These are phyloP conservation scores for Zizania palustris DNA, from an alignment of 202 grass and related monocot species.

Conservation along the genomic window DNA sequence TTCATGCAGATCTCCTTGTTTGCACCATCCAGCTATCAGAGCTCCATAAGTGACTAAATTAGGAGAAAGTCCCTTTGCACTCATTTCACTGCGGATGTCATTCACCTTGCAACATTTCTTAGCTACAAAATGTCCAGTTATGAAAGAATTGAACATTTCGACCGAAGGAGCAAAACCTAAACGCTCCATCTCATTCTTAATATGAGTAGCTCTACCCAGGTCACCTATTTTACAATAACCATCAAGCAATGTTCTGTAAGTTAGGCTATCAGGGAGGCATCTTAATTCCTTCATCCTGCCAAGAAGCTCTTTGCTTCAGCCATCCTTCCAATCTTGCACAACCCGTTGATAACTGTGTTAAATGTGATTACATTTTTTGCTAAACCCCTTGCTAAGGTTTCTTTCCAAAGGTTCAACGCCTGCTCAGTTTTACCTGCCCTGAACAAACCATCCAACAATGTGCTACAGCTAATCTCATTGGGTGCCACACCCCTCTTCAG, in stretches of 20 bases:
- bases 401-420: conserved; percentile 86
- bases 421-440: conserved; percentile 60
- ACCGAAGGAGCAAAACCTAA: conserved; percentile 67
- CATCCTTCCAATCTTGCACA: conserved; percentile 77
- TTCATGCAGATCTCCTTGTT: conserved; percentile 70
- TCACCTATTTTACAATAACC: conserved; percentile 86
- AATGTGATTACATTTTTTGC: conserved; percentile 56
- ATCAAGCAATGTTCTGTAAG: conserved; percentile 77
- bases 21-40: conserved; percentile 87
- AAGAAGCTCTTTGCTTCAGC: conserved; percentile 66
- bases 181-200: conserved; percentile 66
- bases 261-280: conserved; percentile 66
- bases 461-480: conserved; percentile 90
- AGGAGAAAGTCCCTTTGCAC: conserved; percentile 57
- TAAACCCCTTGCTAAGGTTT: conserved; percentile 85
- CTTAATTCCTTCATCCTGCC: conserved; percentile 64
- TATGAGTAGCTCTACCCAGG: conserved; percentile 51
- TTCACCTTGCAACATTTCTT: conserved; percentile 55
- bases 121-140: conserved; percentile 70
- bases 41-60: conserved; percentile 83
- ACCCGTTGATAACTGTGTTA: conserved; percentile 75
- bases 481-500: conserved; percentile 70
- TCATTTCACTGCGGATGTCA: conserved; percentile 61
- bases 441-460: conserved; percentile 79
- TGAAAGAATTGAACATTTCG: conserved; percentile 94